Base-by-base conservation (phyloP, 1,284 basidiomycete species). In the Nidula niveotomentosa region DNA sequence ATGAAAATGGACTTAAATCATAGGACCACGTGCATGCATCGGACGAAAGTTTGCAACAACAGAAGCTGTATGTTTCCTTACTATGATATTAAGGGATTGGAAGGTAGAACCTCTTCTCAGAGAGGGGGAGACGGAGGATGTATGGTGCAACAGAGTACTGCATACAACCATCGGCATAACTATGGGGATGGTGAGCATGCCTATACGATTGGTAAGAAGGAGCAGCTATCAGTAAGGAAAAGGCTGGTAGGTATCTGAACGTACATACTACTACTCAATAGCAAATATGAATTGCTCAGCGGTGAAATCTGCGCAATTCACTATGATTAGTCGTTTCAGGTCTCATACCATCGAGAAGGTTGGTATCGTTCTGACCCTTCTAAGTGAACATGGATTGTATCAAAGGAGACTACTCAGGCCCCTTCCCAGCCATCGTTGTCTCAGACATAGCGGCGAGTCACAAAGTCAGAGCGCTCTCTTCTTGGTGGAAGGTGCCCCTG, bases 1-100 rank as follows among this genome's bases (percentile, higher is more conserved):
- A n/a, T 35, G n/a, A 12, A 12, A 12, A 41, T 23, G 23, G 23
- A 23, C 23, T 23, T 23, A 12, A 12, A 36, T 37, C 30, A 13
- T 33, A 76, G 82, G 79, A 39, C 75, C 79, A 8, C 75, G 84
- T 3, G 73, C 76, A 2, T 85, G 84, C 57, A 64, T 84, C 18
- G 84, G 84, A 6, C 70, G 80, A 10, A 80, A 77, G 59, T 85
- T 85, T 55, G 79, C 82, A 2, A 73, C 73, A 2, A 70, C 71
- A 0, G 83, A 85, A 62, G 74, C 74, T 3, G 77, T 84, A 15
- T 77, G 73, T 51, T 80, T 83, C 67, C 66, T 85, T 13, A 69
- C 77, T 0, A 62, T 75, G 56, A 56, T 85, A 1, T 61, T 85
- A 47, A 72, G 79, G 8, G 83, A 84, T 47, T 85, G 77, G 76